Evolutionary conservation across 208 protist species (phyloP).

Genomic region (Crithidia thermophila): DNA sequence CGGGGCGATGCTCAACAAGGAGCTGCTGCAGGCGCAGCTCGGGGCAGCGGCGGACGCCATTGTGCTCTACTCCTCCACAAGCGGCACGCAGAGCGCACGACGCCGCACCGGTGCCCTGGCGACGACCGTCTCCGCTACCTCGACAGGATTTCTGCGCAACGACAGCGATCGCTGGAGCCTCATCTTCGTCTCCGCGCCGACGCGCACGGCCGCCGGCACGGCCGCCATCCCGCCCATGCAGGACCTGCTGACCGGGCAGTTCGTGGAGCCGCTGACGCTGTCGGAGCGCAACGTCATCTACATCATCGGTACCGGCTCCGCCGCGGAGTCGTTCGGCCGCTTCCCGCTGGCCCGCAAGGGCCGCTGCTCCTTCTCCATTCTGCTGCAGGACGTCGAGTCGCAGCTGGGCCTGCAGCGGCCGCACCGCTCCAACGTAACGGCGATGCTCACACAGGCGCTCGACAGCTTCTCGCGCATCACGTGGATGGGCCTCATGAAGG

Average conservation of each 20-base stretch:
- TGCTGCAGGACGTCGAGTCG: constrained; percentile 86
- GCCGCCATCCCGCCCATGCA: constrained; percentile 83
- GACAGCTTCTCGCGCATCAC: constrained; percentile 87
- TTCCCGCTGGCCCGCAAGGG: constrained; percentile 83
- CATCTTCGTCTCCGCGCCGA: constrained; percentile 77
- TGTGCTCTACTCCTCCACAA: constrained; percentile 33
- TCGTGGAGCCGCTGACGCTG: constrained; percentile 84
- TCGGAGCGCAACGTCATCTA: constrained; percentile 79
- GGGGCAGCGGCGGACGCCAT: constrained; percentile 59
- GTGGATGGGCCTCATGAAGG: constrained; percentile 87
- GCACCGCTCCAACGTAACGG: constrained; percentile 68
- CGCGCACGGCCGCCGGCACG: constrained; percentile 35
- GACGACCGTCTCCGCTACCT: not conserved
- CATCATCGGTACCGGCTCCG: constrained; percentile 84
- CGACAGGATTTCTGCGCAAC: constrained; percentile 17
- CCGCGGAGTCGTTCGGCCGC: constrained; percentile 67
- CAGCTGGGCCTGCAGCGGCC: constrained; percentile 68
- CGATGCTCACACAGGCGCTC: constrained; percentile 67
- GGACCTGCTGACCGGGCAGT: constrained; percentile 86
- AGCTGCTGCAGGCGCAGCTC: constrained; percentile 84
- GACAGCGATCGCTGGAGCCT: constrained; percentile 45
- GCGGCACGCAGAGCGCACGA: constrained; percentile 15
- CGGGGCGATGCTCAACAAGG: constrained; percentile 71
- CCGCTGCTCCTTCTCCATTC: constrained; percentile 68
- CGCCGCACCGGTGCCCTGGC: constrained; percentile 29